Conservation (phyloP, 1,139 yeast species). For the Suhomyces chickasaworum region DNA sequence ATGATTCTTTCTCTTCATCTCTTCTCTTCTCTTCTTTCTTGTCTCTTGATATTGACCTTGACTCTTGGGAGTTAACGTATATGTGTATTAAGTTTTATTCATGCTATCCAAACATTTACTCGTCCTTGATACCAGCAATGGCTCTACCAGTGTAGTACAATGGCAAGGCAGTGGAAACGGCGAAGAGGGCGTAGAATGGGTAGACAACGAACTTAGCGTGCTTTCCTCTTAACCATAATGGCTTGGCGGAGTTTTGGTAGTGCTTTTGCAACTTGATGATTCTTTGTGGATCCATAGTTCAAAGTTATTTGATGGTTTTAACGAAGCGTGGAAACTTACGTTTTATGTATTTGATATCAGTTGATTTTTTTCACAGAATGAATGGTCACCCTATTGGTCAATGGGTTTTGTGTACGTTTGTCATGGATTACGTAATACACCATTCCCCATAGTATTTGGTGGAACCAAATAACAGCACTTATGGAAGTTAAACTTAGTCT, state of each 20-base stretch:
- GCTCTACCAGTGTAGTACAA: conserved; percentile 82
- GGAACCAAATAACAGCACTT: too few species aligned
- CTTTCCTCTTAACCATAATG: conserved; percentile 71
- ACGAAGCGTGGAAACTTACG: conserved; percentile 6
- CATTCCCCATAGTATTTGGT: too few species aligned
- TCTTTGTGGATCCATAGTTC: conserved; percentile 58
- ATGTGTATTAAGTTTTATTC: conserved; percentile 8
- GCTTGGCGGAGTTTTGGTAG: conserved; percentile 71
- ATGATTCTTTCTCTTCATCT: background rate
- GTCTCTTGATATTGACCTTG: background rate
- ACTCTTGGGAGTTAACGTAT: background rate
- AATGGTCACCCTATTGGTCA: conserved; percentile 11
- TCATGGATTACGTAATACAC: conserved; percentile 8
- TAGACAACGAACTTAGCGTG: conserved; percentile 80
- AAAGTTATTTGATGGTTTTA: conserved; percentile 1
- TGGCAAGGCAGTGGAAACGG: conserved; percentile 71
- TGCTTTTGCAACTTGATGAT: conserved; percentile 74
- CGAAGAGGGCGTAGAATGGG: conserved; percentile 88
- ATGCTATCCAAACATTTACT: conserved; percentile 19
- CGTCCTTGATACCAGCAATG: conserved; percentile 65
- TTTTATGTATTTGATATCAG: conserved; percentile 17
- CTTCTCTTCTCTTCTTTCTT: background rate
- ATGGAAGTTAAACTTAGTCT: too few species aligned
- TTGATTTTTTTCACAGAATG: conserved; percentile 22
- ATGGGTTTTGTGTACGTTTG: conserved; percentile 4